These are phyloP conservation scores for Debaryomyces nepalensis DNA, from an alignment of 1,139 yeast genomes.

Conservation along the genomic window DNA sequence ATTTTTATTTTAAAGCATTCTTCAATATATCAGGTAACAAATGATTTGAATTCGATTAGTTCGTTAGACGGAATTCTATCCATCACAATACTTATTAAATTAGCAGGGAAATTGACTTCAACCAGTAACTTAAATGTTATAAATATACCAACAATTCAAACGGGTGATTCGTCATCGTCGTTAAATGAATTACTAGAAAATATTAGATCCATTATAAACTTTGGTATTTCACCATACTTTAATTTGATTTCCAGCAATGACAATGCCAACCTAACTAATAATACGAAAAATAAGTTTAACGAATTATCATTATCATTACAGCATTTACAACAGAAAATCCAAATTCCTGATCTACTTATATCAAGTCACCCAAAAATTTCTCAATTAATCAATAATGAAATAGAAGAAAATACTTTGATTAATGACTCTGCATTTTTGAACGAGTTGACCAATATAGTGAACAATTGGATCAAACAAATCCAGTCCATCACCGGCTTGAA, in stretches of 20 bases:
- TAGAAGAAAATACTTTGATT: constrained; percentile 29
- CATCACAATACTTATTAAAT: constrained; percentile 49
- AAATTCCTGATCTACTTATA: constrained; percentile 64
- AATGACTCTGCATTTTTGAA: constrained; percentile 53
- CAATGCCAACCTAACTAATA: constrained; percentile 33
- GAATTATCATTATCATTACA: constrained; percentile 73
- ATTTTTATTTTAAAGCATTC: constrained; percentile 19
- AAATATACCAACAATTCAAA: constrained; percentile 35
- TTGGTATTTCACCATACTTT: constrained; percentile 46
- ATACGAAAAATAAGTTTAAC: constrained; percentile 64
- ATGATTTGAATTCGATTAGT: constrained; percentile 16
- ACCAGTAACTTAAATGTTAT: constrained; percentile 44
- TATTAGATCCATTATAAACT: constrained; percentile 59
- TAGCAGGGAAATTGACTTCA: constrained; percentile 37
- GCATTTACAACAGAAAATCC: constrained; percentile 69
- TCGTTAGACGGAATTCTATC: constrained; percentile 15
- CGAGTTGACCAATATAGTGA: constrained; percentile 65
- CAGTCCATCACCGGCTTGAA: constrained; percentile 59
- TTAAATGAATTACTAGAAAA: constrained; percentile 51
- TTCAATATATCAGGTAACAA: constrained; percentile 13
- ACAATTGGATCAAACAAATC: constrained; percentile 72
- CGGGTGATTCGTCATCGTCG: constrained; percentile 14
- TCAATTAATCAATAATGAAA: constrained; percentile 24
- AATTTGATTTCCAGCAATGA: constrained; percentile 31
- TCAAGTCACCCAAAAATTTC: constrained; percentile 59